Percentiles rank a stretch among this genome's conserved stretches.
phyloP scores from a whole-genome alignment of 495 filamentous ascomycete genomes.

The Friedmanniomyces endolithicus region DNA sequence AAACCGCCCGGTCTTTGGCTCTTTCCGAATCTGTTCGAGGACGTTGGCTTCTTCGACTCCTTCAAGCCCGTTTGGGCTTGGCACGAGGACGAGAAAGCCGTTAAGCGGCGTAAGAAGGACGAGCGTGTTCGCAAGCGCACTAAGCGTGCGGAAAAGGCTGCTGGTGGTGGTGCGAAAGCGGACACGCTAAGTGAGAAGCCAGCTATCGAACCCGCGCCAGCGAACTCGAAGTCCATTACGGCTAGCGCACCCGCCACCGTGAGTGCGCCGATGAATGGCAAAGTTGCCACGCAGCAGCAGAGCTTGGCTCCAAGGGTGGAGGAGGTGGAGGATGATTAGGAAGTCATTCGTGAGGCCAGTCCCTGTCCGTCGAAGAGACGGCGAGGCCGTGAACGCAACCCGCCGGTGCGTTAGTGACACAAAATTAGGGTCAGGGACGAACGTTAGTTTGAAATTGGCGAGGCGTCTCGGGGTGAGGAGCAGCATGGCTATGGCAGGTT shows the following conservation, averaged over 20 bases:
- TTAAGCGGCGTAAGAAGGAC: slow-evolving; percentile 21
- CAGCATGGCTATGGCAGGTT: too few species aligned
- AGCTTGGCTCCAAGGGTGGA: slow-evolving; percentile 20
- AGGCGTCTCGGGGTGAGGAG: too few species aligned
- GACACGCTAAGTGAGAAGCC: neutral
- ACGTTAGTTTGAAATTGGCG: too few species aligned
- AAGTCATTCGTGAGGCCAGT: neutral
- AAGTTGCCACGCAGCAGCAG: slow-evolving; percentile 3
- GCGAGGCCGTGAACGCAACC: neutral
- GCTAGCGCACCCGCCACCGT: slow-evolving; percentile 7
- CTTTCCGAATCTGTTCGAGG: slow-evolving; percentile 96
- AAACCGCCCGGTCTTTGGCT: slow-evolving; percentile 86
- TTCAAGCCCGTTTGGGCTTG: slow-evolving; percentile 96
- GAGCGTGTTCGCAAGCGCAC: slow-evolving; percentile 19
- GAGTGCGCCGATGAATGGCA: neutral
- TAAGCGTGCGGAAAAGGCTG: slow-evolving; percentile 15
- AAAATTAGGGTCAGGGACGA: too few species aligned
- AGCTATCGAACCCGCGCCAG: slow-evolving; percentile 1
- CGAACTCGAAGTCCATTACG: neutral
- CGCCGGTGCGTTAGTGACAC: too few species aligned
- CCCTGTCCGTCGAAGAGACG: neutral
- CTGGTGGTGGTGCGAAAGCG: slow-evolving; percentile 5
- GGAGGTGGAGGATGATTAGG: slow-evolving; percentile 22
- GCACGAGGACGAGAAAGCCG: slow-evolving; percentile 60
- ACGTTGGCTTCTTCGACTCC: slow-evolving; percentile 95